phyloP scores from a whole-genome alignment of 495 filamentous ascomycete genomes.

The Schizothecium vesticola region DNA sequence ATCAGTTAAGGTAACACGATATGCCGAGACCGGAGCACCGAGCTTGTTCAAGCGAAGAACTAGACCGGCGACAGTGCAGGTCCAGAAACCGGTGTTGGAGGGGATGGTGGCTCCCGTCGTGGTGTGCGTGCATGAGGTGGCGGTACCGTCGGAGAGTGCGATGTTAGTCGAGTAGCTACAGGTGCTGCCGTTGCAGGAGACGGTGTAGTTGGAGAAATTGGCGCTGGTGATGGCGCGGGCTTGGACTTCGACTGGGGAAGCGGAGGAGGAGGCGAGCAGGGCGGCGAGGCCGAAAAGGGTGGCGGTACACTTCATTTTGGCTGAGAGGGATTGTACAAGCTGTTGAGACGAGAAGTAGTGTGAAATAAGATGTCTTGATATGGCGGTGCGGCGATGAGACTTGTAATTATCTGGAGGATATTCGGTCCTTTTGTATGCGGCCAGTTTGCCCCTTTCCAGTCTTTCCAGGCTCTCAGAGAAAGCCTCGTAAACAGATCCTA shows the following conservation, averaged over 20 bases:
- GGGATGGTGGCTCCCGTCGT: constrained; percentile 3
- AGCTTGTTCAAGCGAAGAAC: not conserved
- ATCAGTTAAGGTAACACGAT: not conserved
- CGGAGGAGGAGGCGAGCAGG: not conserved
- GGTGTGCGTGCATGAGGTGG: not conserved
- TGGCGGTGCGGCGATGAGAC: no score
- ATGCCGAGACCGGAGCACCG: not conserved
- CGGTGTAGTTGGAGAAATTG: not conserved
- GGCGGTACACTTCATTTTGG: not conserved
- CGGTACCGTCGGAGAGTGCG: not conserved
- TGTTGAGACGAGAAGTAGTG: no score
- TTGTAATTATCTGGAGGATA: no score
- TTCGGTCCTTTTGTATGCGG: no score
- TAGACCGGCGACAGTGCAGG: not conserved
- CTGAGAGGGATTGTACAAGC: no score
- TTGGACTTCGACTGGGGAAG: not conserved
- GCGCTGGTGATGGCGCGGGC: constrained; percentile 1
- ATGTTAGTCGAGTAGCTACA: not conserved
- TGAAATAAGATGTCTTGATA: no score
- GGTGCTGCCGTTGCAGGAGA: not conserved
- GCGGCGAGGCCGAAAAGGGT: not conserved
- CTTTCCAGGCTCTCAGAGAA: no score
- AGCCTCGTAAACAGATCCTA: no score
- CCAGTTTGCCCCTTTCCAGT: no score
- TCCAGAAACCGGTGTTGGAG: not conserved